Conservation (phyloP, 2,329 filamentous ascomycete genomes). For the Aureobasidium sp. region DNA sequence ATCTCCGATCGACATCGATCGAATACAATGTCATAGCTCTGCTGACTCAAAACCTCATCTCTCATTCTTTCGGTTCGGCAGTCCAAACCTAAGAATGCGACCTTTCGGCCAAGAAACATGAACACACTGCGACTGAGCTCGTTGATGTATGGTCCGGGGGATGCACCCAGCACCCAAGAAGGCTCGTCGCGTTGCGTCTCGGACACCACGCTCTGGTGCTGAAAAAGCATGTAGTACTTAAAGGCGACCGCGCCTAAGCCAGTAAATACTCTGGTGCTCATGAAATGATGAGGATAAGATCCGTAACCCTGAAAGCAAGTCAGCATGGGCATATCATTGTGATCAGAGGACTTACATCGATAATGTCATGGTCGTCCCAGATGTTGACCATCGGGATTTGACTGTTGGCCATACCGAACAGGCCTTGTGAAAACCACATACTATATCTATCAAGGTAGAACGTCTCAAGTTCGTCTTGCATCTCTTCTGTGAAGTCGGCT, state of each 20-base stretch:
- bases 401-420: conserved; percentile 84
- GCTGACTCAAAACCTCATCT: conserved; percentile 68
- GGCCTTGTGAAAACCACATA: conserved; percentile 92
- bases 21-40: conserved; percentile 80
- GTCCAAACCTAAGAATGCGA: conserved; percentile 80
- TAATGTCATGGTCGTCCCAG: conserved; percentile 76
- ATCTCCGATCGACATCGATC: conserved; percentile 78
- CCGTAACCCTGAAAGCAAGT: conserved; percentile 63
- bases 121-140: conserved; percentile 80
- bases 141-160: conserved; percentile 81
- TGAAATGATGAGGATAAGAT: conserved; percentile 85
- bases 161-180: conserved; percentile 76
- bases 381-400: conserved; percentile 99
- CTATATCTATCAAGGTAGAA: conserved; percentile 86
- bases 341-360: conserved; percentile 31
- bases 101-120: conserved; percentile 67
- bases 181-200: conserved; percentile 80
- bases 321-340: not conserved
- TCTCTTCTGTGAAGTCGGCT: conserved; percentile 65
- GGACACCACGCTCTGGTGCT: conserved; percentile 77
- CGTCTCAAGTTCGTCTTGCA: conserved; percentile 79
- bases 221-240: conserved; percentile 98
- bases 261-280: conserved; percentile 80
- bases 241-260: conserved; percentile 86
- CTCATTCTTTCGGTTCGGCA: conserved; percentile 84